phyloP scores from a whole-genome alignment of 192 early-diverging fungal genomes.

The Backusella liffmaniae region DNA sequence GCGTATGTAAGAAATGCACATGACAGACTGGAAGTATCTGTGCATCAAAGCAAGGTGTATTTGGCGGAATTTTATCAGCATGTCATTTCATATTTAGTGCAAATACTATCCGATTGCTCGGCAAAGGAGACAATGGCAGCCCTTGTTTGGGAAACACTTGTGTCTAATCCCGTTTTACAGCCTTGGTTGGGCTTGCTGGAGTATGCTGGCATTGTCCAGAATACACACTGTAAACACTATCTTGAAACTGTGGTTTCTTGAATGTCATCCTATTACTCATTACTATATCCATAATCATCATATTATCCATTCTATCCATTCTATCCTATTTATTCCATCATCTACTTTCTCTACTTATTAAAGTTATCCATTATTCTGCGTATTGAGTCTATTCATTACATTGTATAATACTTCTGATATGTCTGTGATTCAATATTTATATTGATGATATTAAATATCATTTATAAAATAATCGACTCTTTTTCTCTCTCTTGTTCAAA shows the following conservation, averaged over 20 bases:
- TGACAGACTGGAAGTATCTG: background rate
- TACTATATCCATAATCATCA: too few relatives aligned
- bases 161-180: background rate
- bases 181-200: background rate
- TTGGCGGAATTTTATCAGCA: slow-evolving; percentile 3
- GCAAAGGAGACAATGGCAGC: background rate
- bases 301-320: too few relatives aligned
- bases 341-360: too few relatives aligned
- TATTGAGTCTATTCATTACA: too few relatives aligned
- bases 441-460: background rate
- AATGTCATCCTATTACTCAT: background rate
- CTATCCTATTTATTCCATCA: too few relatives aligned
- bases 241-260: background rate
- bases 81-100: background rate
- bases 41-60: background rate
- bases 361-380: too few relatives aligned
- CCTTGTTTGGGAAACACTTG: background rate
- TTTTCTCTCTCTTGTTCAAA: background rate
- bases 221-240: background rate
- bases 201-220: background rate
- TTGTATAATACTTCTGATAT: too few relatives aligned
- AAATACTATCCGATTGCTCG: background rate
- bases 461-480: too few relatives aligned
- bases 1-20: background rate
- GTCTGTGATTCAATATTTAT: background rate